Evolutionary conservation across 495 filamentous ascomycete genomes (phyloP).

Genomic region (Durotheca rogersii): DNA sequence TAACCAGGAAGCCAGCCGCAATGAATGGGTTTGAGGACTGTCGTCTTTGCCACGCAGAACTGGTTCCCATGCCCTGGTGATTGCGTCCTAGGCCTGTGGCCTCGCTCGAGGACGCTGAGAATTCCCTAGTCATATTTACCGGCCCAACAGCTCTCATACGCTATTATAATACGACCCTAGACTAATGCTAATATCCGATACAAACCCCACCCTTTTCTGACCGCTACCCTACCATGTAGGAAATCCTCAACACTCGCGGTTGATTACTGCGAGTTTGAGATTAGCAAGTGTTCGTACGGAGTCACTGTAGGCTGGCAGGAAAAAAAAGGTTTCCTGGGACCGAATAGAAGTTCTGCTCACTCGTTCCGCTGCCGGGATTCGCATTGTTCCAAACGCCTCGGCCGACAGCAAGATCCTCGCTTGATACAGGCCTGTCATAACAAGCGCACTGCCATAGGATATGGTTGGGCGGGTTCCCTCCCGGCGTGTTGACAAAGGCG

Average conservation of each 20-base stretch:
- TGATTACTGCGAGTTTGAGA: constrained; percentile 10
- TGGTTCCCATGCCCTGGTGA: too few species aligned
- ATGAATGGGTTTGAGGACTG: too few species aligned
- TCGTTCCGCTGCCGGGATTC: constrained; percentile 28
- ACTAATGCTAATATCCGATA: too few species aligned
- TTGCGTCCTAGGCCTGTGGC: too few species aligned
- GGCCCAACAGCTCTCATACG: too few species aligned
- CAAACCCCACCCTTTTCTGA: neutral
- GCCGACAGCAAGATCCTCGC: constrained; percentile 13
- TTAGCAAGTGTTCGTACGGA: neutral
- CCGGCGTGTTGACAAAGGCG: constrained; percentile 25
- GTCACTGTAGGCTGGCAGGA: too few species aligned
- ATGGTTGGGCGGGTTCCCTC: constrained; percentile 19
- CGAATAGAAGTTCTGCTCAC: constrained; percentile 9
- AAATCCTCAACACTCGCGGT: constrained; percentile 18
- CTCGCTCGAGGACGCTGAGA: too few species aligned
- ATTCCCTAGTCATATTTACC: too few species aligned
- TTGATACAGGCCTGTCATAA: constrained; percentile 22
- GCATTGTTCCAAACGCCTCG: constrained; percentile 27
- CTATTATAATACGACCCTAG: too few species aligned
- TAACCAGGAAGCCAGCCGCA: too few species aligned
- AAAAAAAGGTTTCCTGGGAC: neutral
- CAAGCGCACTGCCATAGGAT: constrained; percentile 28
- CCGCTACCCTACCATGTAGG: constrained; percentile 1
- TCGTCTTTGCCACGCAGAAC: too few species aligned